Percentiles rank a stretch among this genome's conserved stretches.
Conservation (phyloP, 257 asterid species). For the Solanum paucissectum region DNA sequence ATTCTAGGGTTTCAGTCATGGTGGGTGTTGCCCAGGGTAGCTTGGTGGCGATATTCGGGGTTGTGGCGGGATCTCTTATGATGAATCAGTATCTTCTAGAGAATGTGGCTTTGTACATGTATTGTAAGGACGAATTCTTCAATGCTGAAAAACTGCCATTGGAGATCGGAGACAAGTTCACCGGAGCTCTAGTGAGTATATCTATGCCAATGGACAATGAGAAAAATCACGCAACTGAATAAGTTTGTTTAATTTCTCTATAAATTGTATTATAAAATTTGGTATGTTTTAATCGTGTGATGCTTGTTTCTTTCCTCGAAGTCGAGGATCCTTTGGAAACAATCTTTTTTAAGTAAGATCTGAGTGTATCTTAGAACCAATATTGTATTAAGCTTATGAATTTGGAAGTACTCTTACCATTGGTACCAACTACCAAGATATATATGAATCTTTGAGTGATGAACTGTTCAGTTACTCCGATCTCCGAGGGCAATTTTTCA, state of each 20-base stretch:
- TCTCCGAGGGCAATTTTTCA: background rate
- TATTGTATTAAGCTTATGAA: background rate
- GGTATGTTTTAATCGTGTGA: background rate
- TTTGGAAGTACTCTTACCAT: background rate
- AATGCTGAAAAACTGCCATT: background rate
- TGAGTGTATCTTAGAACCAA: background rate
- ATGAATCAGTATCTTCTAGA: background rate
- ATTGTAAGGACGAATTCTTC: slow-evolving; percentile 31
- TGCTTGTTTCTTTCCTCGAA: background rate
- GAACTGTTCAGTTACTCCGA: background rate
- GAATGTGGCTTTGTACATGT: slow-evolving; percentile 27
- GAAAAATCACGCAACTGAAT: background rate
- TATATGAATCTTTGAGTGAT: background rate
- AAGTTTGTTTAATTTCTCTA: background rate
- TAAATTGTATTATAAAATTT: background rate
- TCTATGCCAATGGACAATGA: background rate
- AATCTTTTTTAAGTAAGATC: too few species aligned
- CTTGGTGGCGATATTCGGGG: slow-evolving; percentile 31
- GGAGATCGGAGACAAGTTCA: background rate
- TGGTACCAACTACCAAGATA: background rate
- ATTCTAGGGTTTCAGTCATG: background rate
- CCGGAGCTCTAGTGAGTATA: background rate
- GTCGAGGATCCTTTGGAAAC: background rate
- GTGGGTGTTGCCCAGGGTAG: slow-evolving; percentile 14
- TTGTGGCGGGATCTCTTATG: background rate